A percentile compares a stretch with the other conserved stretches of the same genome.
phyloP scores from a whole-genome alignment of 352 stramenopile genomes.

The Globisporangium perplexum region DNA sequence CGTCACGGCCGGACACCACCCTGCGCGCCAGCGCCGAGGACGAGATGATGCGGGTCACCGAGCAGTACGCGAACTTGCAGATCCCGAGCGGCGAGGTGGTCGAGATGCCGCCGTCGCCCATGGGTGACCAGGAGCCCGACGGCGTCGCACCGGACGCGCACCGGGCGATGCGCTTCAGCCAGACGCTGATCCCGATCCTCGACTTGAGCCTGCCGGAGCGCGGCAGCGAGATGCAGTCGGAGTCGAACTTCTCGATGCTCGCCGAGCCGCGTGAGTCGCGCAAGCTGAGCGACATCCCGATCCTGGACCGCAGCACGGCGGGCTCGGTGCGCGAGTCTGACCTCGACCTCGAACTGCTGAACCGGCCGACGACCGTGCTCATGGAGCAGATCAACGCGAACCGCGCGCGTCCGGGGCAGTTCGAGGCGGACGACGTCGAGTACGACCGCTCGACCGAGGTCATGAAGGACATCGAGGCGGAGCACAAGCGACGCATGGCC shows the following conservation, averaged over 20 bases:
- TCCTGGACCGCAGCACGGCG: slow-evolving; percentile 6
- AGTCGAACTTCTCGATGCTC: slow-evolving; percentile 1
- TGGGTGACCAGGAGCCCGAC: not conserved
- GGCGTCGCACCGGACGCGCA: not conserved
- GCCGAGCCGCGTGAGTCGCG: slow-evolving; percentile 8
- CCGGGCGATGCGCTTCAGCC: slow-evolving; percentile 7
- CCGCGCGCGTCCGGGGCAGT: slow-evolving; percentile 16
- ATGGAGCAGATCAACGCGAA: slow-evolving; percentile 34
- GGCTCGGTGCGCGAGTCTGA: slow-evolving; percentile 22
- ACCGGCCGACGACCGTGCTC: slow-evolving; percentile 32
- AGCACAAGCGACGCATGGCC: slow-evolving; percentile 56
- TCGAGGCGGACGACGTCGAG: slow-evolving; percentile 18
- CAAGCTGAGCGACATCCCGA: slow-evolving; percentile 15
- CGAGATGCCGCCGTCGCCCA: slow-evolving; percentile 6
- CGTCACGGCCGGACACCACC: too few species aligned
- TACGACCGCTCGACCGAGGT: slow-evolving; percentile 34
- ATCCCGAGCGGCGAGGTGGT: slow-evolving; percentile 6
- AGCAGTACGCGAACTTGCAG: slow-evolving; percentile 9
- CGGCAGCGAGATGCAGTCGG: slow-evolving; percentile 5
- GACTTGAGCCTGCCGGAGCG: slow-evolving; percentile 4
- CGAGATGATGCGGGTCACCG: not conserved
- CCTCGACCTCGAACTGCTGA: slow-evolving; percentile 42
- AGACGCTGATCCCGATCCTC: slow-evolving; percentile 14
- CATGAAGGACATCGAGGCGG: slow-evolving; percentile 37
- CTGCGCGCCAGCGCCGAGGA: too few species aligned